Percentiles rank a stretch among this genome's conserved stretches.
These are phyloP conservation scores for Rhizopogon vinicolor DNA, from an alignment of 768 basidiomycete genomes.

Conservation along the genomic window DNA sequence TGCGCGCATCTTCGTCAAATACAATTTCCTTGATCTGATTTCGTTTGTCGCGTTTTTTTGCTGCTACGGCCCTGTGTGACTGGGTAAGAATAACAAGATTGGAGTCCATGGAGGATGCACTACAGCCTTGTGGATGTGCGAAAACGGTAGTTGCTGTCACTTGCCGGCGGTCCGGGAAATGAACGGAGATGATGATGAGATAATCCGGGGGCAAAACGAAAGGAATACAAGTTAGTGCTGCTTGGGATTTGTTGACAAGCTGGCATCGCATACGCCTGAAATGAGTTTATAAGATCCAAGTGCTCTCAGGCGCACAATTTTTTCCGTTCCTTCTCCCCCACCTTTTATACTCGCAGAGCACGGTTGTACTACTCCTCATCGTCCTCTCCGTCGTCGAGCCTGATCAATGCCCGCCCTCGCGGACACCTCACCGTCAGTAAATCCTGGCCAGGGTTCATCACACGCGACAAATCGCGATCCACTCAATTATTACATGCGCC, in stretches of 20 bases:
- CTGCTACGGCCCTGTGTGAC: slow-evolving; percentile 57
- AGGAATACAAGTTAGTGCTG: slow-evolving; percentile 7
- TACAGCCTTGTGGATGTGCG: slow-evolving; percentile 4
- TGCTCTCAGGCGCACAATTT: slow-evolving; percentile 29
- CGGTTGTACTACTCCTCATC: not conserved
- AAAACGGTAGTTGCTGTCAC: slow-evolving; percentile 11
- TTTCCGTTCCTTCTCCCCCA: slow-evolving; percentile 19
- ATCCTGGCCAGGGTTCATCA: slow-evolving; percentile 1
- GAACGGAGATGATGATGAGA: not conserved
- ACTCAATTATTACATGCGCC: slow-evolving; percentile 19
- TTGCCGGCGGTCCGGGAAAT: slow-evolving; percentile 9
- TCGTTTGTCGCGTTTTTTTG: slow-evolving; percentile 61
- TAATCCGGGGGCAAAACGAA: slow-evolving; percentile 3
- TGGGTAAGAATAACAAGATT: slow-evolving; percentile 57
- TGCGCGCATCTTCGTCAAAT: slow-evolving; percentile 84
- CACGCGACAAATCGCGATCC: slow-evolving; percentile 4
- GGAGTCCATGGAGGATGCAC: slow-evolving; percentile 25
- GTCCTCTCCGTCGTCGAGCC: not conserved
- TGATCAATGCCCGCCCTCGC: slow-evolving; percentile 25
- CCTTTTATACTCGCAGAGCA: not conserved
- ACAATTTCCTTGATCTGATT: slow-evolving; percentile 75
- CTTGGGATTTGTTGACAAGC: slow-evolving; percentile 2
- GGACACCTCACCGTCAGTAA: slow-evolving; percentile 1
- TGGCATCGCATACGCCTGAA: slow-evolving; percentile 8
- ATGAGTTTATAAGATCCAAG: slow-evolving; percentile 23